phyloP scores from a whole-genome alignment of 2,329 filamentous ascomycete species.

The Cladosporium sp. region DNA sequence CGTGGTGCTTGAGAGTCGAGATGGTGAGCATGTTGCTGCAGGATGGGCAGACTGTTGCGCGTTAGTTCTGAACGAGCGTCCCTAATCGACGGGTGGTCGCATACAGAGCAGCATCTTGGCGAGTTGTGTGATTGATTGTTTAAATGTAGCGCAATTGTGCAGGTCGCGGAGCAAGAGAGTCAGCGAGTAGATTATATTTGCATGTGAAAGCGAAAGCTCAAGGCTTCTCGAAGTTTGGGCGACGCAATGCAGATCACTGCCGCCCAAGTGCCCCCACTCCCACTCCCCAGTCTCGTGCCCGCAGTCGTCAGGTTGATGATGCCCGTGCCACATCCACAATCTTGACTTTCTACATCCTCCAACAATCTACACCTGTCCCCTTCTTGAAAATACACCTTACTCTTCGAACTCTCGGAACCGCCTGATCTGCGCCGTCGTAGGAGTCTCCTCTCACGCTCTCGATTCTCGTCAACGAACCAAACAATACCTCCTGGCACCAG shows the following conservation, averaged over 20 bases:
- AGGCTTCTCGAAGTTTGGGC: constrained; percentile 14
- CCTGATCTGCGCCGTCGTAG: neutral
- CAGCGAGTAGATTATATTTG: neutral
- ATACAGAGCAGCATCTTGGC: constrained; percentile 13
- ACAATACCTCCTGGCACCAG: neutral
- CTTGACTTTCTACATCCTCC: neutral
- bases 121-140: neutral
- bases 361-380: neutral
- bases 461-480: neutral
- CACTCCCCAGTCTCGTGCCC: neutral
- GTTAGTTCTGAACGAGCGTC: neutral
- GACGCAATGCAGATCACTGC: constrained; percentile 7
- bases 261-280: constrained; percentile 2
- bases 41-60: constrained; percentile 68
- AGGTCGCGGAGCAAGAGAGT: neutral
- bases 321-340: constrained; percentile 10
- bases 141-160: neutral
- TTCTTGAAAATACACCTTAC: too few species aligned
- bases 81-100: neutral
- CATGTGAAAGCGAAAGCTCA: constrained; percentile 19
- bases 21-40: constrained; percentile 84
- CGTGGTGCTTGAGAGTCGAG: constrained; percentile 47
- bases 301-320: constrained; percentile 1
- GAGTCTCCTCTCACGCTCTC: neutral
- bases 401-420: neutral